Percentiles rank a stretch among this genome's conserved stretches.
These are phyloP conservation scores for Diatrype stigma DNA, from an alignment of 2,329 filamentous ascomycete genomes.

Conservation along the genomic window DNA sequence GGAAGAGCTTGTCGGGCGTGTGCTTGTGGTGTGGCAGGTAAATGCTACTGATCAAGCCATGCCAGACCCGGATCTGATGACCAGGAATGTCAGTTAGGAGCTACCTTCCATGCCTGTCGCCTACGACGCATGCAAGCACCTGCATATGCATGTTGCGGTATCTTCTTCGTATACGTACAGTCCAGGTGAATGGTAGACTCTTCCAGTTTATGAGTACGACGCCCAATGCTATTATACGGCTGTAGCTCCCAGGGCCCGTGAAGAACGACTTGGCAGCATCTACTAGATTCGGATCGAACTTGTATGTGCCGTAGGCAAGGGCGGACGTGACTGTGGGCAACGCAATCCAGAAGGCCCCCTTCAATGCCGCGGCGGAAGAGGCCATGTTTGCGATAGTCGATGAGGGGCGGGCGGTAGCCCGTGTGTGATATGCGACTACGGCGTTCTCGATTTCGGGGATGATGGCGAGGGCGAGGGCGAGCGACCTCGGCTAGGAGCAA, in stretches of 20 bases:
- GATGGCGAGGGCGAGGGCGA: too few species aligned
- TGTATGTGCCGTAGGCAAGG: conserved; percentile 43
- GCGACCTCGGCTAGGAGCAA: conserved; percentile 5
- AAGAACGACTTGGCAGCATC: conserved; percentile 39
- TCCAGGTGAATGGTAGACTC: conserved; percentile 71
- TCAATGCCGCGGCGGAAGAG: conserved; percentile 19
- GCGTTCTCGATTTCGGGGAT: neutral
- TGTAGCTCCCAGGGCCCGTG: conserved; percentile 50
- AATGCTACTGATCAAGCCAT: conserved; percentile 52
- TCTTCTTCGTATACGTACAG: conserved; percentile 54
- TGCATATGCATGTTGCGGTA: neutral
- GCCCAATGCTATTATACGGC: conserved; percentile 48
- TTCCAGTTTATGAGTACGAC: conserved; percentile 67
- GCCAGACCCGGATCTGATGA: conserved; percentile 52
- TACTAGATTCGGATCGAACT: conserved; percentile 35
- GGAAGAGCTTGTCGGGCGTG: conserved; percentile 65
- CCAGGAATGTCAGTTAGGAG: neutral
- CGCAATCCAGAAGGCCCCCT: conserved; percentile 15
- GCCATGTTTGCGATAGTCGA: conserved; percentile 17
- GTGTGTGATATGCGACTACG: neutral
- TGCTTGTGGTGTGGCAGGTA: conserved; percentile 45
- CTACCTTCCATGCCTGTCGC: neutral
- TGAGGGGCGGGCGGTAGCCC: neutral
- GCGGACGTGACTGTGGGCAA: conserved; percentile 40
- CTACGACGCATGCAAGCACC: neutral